Evolutionary conservation across 805 yeast species (phyloP).

Genomic region (Ogataea siamensis): DNA sequence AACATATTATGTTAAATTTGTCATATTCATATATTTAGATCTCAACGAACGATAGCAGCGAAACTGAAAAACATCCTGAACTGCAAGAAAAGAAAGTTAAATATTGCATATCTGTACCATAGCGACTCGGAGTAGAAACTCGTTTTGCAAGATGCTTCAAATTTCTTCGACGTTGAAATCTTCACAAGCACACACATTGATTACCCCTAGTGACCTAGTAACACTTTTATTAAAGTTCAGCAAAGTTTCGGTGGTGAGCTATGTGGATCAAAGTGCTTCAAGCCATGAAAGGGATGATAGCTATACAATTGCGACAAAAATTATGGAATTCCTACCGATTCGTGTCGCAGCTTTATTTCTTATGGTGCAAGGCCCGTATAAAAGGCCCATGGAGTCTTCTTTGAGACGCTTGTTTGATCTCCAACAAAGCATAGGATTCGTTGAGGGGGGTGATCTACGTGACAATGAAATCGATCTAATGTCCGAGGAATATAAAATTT

Average conservation of each 20-base stretch:
- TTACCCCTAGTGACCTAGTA: too few relatives aligned
- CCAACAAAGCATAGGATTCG: constrained; percentile 2
- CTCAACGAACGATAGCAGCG: too few relatives aligned
- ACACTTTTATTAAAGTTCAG: neutral
- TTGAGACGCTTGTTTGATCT: constrained; percentile 2
- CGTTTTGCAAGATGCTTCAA: too few relatives aligned
- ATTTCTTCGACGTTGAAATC: too few relatives aligned
- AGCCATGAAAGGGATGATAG: neutral
- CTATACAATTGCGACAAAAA: neutral
- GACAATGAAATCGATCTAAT: constrained; percentile 4
- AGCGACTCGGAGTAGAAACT: too few relatives aligned
- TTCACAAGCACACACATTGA: too few relatives aligned
- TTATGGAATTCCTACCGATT: constrained; percentile 12
- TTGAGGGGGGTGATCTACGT: constrained; percentile 1
- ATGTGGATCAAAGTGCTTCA: too few relatives aligned
- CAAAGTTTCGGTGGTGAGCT: too few relatives aligned
- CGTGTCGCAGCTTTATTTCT: constrained; percentile 12
- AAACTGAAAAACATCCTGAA: too few relatives aligned
- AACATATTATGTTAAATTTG: constrained; percentile 1
- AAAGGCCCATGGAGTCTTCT: neutral
- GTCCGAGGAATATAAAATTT: neutral
- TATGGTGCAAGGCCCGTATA: constrained; percentile 5
- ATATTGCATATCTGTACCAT: too few relatives aligned
- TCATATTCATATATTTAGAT: too few relatives aligned
- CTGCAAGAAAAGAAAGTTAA: too few relatives aligned